Base-by-base conservation (phyloP, 1,284 basidiomycete genomes). In the Cutaneotrichosporon sp. region DNA sequence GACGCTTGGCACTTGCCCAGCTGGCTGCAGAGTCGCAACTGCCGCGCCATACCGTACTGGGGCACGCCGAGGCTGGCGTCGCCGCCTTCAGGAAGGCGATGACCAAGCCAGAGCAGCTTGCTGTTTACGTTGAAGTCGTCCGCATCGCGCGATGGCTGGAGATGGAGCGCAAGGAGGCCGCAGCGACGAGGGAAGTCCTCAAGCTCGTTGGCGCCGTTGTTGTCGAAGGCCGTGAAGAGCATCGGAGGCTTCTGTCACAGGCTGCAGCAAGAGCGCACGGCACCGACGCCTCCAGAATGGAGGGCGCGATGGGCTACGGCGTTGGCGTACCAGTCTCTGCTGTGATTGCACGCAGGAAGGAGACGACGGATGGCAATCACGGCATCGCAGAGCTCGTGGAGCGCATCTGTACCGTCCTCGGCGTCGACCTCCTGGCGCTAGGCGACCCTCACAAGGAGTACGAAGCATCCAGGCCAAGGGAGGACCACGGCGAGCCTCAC, bases 1-100 rank as follows among this genome's bases (percentile, higher is more conserved):
- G 81, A 70, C 82, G 42, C 79, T 82, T 67, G 73, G 86, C 47
- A 84, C 88, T 79, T 1, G 59, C 63, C 2, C 84, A 87, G 10
- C 82, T 92, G 31, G 87, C 85, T 47, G 76, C 81, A 8, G 81
- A 87, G 49, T 89, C 90, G 1, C 85, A 87, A 25, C 84, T 95
- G 49, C 82, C 86, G 18, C 85, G 90, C 24, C 82, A 85, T 0
- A 82, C 86, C 4, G 89, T 95, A 24, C 84, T 89, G 0, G 79
- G 79, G 5, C 80, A 85, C 22, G 80, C 90, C 22, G 82, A 87
- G 14, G 87, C 88, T 68, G 84, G 87, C 0, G 89, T 94, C 63
- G 91, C 90, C 0, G 89, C 92, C 4, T 92, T 90, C 87, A 79
- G 94, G n/a, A 78, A 90, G 11, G 89, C 92, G 67, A 83, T 95